Percentiles rank a stretch among this genome's conserved stretches.
Conservation (phyloP, 352 stramenopile species). For the Pythium biforme region DNA sequence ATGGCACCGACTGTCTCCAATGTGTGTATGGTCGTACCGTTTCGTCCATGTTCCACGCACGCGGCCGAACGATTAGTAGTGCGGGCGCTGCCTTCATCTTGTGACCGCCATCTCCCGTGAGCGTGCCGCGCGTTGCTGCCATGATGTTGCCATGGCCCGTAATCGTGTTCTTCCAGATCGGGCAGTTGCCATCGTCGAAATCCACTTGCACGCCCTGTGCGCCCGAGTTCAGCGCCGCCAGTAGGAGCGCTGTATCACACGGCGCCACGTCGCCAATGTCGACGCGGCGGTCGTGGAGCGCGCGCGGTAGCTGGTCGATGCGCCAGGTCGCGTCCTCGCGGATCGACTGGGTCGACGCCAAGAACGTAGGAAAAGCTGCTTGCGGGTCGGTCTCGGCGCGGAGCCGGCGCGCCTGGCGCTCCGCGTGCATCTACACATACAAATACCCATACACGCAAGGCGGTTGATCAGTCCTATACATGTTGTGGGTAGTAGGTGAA, state of each 20-base stretch:
- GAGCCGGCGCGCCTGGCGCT: slow-evolving; percentile 47
- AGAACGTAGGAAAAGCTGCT: slow-evolving; percentile 81
- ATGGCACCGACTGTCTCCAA: too few relatives aligned
- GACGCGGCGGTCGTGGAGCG: slow-evolving; percentile 89
- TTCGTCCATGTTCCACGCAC: slow-evolving; percentile 96
- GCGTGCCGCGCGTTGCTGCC: slow-evolving; percentile 81
- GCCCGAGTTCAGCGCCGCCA: slow-evolving; percentile 93
- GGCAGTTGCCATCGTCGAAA: slow-evolving; percentile 79
- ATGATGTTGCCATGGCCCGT: slow-evolving; percentile 91
- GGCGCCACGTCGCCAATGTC: slow-evolving; percentile 93
- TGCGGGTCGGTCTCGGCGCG: slow-evolving; percentile 59
- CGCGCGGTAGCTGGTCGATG: slow-evolving; percentile 55
- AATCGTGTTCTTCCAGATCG: slow-evolving; percentile 92
- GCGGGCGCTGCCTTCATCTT: slow-evolving; percentile 44
- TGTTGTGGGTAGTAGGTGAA: not conserved
- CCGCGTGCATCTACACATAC: slow-evolving; percentile 50
- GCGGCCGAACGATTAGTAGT: slow-evolving; percentile 90
- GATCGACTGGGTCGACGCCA: slow-evolving; percentile 60
- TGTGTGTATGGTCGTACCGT: slow-evolving; percentile 35
- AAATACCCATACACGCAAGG: not conserved
- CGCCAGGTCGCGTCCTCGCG: slow-evolving; percentile 62
- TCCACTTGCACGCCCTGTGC: slow-evolving; percentile 86
- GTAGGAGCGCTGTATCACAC: slow-evolving; percentile 88
- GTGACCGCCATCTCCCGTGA: slow-evolving; percentile 25
- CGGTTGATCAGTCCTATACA: not conserved